Base-by-base conservation (phyloP, 1,284 basidiomycete species). In the Peniophora sp. region DNA sequence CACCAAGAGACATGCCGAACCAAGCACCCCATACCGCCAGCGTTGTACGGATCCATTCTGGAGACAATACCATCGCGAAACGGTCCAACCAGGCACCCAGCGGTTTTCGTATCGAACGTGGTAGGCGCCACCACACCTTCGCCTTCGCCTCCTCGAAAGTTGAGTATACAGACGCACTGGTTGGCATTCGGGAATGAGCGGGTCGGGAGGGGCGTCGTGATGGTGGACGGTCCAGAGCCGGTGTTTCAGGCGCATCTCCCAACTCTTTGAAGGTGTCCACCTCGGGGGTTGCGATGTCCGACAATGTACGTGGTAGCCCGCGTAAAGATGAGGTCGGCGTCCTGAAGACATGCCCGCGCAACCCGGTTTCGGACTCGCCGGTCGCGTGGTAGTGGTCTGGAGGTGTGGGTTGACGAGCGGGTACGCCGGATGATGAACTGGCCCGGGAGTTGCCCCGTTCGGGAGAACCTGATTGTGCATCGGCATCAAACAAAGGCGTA, bases 1-100 rank as follows among this genome's bases (percentile, higher is more conserved):
- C 55, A 91, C 89, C 87, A 24, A 94, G 72, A 1, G 86, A 78
- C 83, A 92, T 88, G 0, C 78, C 69, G 51, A 78, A 83, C 94
- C 94, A 97, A 18, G 80, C 76, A 3, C 71, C 72, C 92, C 92
- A 96, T 52, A 96, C 84, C 47, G 97, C 70, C 47, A 92, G 47
- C 20, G 94, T 94, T 47, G 88, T 95, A 55, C 76, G 70, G 47
- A 83, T 65, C 92, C 94, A 97, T 62, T 92, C 80, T 0, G 88
- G 85, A 14, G 79, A 71, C 34, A 97, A 77, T 22, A 97, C 83
- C 72, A 88, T 79, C 55, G 68, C 71, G 37, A 97, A 73, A 34
- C 91, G 79, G 54, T 80, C 79, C 54, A 78, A 66, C 85, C 88
- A 94, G 27, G 79, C 83, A 49, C 70, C 69, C 27, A 86, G 53